Evolutionary conservation across 352 stramenopile genomes (phyloP).

Genomic region (Pythium phragmitis): DNA sequence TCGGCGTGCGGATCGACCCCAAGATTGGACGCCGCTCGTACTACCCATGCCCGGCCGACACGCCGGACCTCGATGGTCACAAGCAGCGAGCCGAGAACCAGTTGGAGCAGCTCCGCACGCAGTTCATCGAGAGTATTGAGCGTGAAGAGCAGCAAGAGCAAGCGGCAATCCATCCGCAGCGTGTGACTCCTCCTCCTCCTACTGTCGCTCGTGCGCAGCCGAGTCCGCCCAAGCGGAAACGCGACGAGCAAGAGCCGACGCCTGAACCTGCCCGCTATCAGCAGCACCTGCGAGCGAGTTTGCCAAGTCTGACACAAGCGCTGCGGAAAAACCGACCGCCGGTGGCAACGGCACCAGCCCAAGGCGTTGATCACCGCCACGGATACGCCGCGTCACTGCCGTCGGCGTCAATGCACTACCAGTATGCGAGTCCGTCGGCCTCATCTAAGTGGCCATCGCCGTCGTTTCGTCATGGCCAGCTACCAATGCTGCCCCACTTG

Average conservation of each 20-base stretch:
- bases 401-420: neutral
- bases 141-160: slow-evolving; percentile 39
- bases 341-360: no score
- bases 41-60: slow-evolving; percentile 58
- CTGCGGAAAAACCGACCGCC: slow-evolving; percentile 7
- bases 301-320: slow-evolving; percentile 9
- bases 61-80: slow-evolving; percentile 35
- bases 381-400: neutral
- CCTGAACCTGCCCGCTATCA: neutral
- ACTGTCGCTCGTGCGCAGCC: no score
- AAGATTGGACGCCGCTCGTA: slow-evolving; percentile 74
- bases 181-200: neutral
- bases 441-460: neutral
- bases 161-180: neutral
- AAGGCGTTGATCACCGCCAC: neutral
- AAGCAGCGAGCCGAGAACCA: slow-evolving; percentile 43
- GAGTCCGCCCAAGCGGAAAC: slow-evolving; percentile 1
- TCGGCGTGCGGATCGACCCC: slow-evolving; percentile 65
- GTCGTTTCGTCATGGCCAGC: neutral
- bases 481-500: neutral
- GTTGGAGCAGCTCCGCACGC: slow-evolving; percentile 37
- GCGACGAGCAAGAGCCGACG: neutral
- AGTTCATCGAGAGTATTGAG: slow-evolving; percentile 65
- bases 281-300: neutral
- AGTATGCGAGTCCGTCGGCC: neutral